Evolutionary conservation across 768 basidiomycete genomes (phyloP), one percentile per base, ranked within the genome.

Genomic region (Boletus sensibilis): DNA sequence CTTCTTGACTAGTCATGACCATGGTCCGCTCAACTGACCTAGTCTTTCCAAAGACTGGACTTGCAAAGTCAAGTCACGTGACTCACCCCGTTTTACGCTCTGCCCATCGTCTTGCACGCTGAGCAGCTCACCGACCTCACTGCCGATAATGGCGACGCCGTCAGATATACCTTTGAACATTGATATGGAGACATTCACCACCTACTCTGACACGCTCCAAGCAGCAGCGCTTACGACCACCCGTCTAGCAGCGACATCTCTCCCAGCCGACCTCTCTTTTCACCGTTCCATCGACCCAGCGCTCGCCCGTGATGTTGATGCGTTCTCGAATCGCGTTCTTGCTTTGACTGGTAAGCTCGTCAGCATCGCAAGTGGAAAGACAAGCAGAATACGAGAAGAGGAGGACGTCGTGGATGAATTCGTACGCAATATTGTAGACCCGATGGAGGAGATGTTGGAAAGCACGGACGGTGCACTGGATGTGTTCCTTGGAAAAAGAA

Each of bases 331-430:
- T 16, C 78, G 83, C 31, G 79, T 95, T 3, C 78, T 97, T 21
- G 70, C 76, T 9, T 64, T 94, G 21, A 82, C 87, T 2, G 88
- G 89, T 67, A 77, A 76, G 52, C 75, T 94, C 18, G 67, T 97
- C 41, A 64, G 69, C 25, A 71, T 87, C 3, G 78, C 79, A 11
- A 72, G 78, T 14, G 78, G 79, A 62, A 53, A 67, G 10, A 50
- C 57, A 39, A 46, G 64, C 66, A 59, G 61, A 31, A 79, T 89
- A 50, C 77, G 80, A 53, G 82, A 76, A 53, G 82, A 90, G 65
- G 93, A 97, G 63, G 90, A 94, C 72, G 81, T 95, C 4, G 72
- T 91, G 33, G 95, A 97, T 68, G 84, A 83, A 60, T 96, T 94
- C 69, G 82, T 89, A 61, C 77, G 83, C 18, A 71, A 83, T 21